Evolutionary conservation across 2,329 filamentous ascomycete species (phyloP).

Genomic region (Paracamarosporium sp.): DNA sequence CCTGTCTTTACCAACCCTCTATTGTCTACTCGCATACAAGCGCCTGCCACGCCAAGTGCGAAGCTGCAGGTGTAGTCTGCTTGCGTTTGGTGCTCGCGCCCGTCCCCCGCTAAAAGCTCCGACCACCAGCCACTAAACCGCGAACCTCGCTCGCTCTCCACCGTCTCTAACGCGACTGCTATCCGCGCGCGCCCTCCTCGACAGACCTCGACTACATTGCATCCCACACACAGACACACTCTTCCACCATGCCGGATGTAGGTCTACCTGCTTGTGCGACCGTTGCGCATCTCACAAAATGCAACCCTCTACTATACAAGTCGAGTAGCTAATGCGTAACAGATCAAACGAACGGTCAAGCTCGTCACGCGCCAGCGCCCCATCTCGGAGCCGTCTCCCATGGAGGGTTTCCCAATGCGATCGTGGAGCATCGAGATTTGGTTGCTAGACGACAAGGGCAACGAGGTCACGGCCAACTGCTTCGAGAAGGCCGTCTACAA

Average conservation of each 20-base stretch:
- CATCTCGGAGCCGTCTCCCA: constrained; percentile 80
- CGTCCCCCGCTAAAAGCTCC: constrained; percentile 19
- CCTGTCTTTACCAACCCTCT: too few species aligned
- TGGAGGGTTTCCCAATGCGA: constrained; percentile 91
- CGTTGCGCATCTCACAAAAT: neutral
- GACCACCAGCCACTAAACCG: constrained; percentile 23
- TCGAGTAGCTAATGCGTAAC: constrained; percentile 16
- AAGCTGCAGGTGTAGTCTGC: constrained; percentile 9
- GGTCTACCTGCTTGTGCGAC: neutral
- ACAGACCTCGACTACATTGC: neutral
- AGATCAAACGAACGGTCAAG: constrained; percentile 87
- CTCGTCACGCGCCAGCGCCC: constrained; percentile 90
- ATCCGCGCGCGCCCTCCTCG: constrained; percentile 13
- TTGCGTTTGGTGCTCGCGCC: constrained; percentile 1
- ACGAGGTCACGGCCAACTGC: constrained; percentile 80
- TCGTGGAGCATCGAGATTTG: constrained; percentile 88
- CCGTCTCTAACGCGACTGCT: constrained; percentile 14
- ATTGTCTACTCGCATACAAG: too few species aligned
- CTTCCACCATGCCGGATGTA: constrained; percentile 1
- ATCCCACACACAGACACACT: neutral
- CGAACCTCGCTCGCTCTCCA: constrained; percentile 4
- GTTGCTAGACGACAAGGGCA: constrained; percentile 83
- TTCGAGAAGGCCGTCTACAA: constrained; percentile 95
- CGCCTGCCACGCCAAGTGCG: neutral
- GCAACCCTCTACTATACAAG: neutral